Conservation (phyloP, 2,329 filamentous ascomycete genomes). For the Gnomoniopsis sp. region DNA sequence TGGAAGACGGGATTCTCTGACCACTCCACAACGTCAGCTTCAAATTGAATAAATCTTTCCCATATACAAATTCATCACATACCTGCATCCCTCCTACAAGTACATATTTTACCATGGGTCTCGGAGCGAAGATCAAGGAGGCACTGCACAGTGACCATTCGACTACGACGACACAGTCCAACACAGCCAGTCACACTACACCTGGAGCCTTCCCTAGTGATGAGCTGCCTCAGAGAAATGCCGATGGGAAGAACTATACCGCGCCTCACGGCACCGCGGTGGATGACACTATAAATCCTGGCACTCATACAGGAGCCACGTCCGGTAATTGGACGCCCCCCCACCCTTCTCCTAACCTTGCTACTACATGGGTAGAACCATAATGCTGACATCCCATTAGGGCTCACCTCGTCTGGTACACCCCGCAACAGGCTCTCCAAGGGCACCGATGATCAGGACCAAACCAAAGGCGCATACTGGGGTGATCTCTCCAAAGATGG, state of each 20-base stretch:
- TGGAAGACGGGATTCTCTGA: not conserved
- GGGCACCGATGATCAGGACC: slow-evolving; percentile 7
- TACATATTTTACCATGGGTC: slow-evolving; percentile 20
- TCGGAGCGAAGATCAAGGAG: slow-evolving; percentile 25
- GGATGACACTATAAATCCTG: not conserved
- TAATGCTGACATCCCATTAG: not conserved
- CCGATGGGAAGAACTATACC: slow-evolving; percentile 7
- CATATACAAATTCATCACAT: too few relatives aligned
- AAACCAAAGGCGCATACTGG: slow-evolving; percentile 13
- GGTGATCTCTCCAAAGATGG: slow-evolving; percentile 9
- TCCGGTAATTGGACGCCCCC: not conserved
- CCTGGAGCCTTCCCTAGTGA: slow-evolving; percentile 20
- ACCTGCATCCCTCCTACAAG: too few relatives aligned
- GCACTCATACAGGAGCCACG: not conserved
- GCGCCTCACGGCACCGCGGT: slow-evolving; percentile 12
- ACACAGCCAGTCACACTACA: not conserved
- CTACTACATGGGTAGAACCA: too few relatives aligned
- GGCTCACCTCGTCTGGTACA: not conserved
- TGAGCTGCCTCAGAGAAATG: slow-evolving; percentile 18
- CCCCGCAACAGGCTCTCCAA: slow-evolving; percentile 18
- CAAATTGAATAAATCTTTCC: not conserved
- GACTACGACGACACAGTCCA: not conserved
- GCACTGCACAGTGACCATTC: slow-evolving; percentile 21
- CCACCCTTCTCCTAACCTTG: not conserved
- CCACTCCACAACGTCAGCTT: not conserved